Evolutionary conservation across 164 flowering plant genomes (phyloP).

Genomic region (Santalum album): DNA sequence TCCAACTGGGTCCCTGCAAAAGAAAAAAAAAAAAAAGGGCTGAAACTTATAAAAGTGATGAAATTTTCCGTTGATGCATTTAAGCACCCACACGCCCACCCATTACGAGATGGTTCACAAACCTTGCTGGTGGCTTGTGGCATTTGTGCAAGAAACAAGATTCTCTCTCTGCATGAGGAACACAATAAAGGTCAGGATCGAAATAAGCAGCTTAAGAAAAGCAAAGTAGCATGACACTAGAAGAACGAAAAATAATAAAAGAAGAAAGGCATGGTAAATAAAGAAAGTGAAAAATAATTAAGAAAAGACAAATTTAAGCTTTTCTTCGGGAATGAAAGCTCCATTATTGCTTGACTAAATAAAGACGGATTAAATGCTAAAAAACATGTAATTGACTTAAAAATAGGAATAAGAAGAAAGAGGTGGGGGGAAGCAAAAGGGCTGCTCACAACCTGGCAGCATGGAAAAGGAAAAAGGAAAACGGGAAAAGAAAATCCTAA

Average conservation of each 20-base stretch:
- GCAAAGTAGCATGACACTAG: neutral
- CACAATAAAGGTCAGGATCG: neutral
- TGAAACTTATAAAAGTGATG: neutral
- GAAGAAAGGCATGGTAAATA: neutral
- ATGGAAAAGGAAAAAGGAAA: neutral
- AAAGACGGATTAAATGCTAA: neutral
- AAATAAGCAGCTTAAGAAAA: neutral
- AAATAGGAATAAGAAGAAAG: neutral
- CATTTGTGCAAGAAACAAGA: neutral
- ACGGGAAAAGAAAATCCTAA: neutral
- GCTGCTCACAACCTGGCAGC: neutral
- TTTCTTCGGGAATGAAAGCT: neutral
- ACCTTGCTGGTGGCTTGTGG: conserved; percentile 1
- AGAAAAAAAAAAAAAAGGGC: neutral
- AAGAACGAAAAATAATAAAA: neutral
- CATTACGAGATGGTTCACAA: neutral
- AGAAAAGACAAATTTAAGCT: conserved; percentile 1
- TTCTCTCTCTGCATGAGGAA: neutral
- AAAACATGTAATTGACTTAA: neutral
- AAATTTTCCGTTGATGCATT: neutral
- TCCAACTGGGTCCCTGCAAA: conserved; percentile 3
- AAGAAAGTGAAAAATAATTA: neutral
- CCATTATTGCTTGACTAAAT: neutral
- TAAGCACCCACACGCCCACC: neutral
- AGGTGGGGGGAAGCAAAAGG: neutral